Base-by-base conservation (phyloP, 768 basidiomycete genomes). In the Cystofilobasidium ferigula region DNA sequence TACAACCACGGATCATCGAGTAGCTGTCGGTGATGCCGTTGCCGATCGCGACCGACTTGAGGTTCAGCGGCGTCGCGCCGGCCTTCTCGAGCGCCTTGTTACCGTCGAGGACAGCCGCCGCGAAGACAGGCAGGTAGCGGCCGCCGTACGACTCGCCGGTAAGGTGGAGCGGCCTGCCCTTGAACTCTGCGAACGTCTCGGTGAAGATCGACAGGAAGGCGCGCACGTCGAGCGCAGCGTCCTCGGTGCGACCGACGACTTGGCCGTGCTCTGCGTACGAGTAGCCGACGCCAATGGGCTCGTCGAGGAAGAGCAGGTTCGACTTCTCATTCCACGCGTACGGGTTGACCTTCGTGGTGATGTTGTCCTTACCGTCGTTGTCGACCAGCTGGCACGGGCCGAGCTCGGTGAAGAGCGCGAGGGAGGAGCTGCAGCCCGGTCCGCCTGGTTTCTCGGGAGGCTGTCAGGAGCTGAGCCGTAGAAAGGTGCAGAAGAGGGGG, bases 121-220 rank as follows among this genome's bases (percentile, higher is more conserved):
- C 88, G 69, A 90, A 90, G 1, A 76, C 64, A 14, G 76, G 76
- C 16, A 77, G 71, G 63, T 77, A 77, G 51, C 83, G 65, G 68
- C 86, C 87, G 1, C 82, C 87, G 69, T 89, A 89, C 22, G 77
- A 85, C 76, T 79, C 88, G 16, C 88, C 88, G 0, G 87, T 80
- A 59, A 89, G 78, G 69, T 88, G 86, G 53, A 90, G 79, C 0
- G 82, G 77, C 28, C 87, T 76, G 3, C 85, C 86, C 57, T 82
- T 73, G 74, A 86, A 88, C 69, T 87, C 81, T 18, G 79, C 78
- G 77, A 89, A 91, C 0, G 84, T 84, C 69, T 68, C 61, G 26
- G 61, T 63, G 32, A 67, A 56, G 63, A 90, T 85, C 2, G 82
- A 78, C 61, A 89, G 78, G 75, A 89, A 89, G 0, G 87, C 84